Percentiles rank a stretch among this genome's conserved stretches.
Conservation (phyloP, 1,284 basidiomycete genomes). For the Puccinia novopanici region DNA sequence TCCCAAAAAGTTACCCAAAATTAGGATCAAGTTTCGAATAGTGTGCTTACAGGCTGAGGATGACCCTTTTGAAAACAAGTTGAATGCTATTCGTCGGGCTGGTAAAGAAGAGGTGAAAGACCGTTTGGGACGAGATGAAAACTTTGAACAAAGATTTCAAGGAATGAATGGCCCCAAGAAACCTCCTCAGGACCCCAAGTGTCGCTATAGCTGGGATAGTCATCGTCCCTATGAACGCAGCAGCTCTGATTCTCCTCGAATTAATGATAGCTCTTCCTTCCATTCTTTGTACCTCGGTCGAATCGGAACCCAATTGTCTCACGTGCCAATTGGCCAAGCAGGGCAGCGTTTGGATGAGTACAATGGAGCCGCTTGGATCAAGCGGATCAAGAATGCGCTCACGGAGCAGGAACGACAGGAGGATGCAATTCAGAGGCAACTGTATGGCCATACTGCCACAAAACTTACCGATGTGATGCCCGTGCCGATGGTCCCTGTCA, state of each 20-base stretch:
- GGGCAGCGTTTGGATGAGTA: constrained; percentile 71
- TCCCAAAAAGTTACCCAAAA: constrained; percentile 61
- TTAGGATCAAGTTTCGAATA: constrained; percentile 67
- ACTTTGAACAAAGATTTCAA: constrained; percentile 76
- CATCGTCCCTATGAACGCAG: constrained; percentile 13
- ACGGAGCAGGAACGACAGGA: constrained; percentile 63
- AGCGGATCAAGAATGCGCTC: constrained; percentile 62
- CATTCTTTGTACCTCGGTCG: constrained; percentile 33
- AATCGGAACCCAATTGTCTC: constrained; percentile 57
- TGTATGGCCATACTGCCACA: constrained; percentile 49
- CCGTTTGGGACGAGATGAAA: constrained; percentile 76
- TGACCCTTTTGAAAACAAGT: constrained; percentile 77
- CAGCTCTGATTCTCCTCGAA: constrained; percentile 9
- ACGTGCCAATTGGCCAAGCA: constrained; percentile 71
- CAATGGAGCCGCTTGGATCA: constrained; percentile 78
- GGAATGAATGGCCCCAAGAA: constrained; percentile 62
- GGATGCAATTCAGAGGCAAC: constrained; percentile 56
- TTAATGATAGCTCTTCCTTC: constrained; percentile 32
- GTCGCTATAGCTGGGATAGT: constrained; percentile 18
- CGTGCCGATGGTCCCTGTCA: constrained; percentile 61
- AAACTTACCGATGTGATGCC: constrained; percentile 59
- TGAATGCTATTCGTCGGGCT: too few relatives aligned
- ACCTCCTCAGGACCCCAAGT: not conserved
- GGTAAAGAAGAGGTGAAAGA: constrained; percentile 72
- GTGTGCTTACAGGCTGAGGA: constrained; percentile 77